A percentile compares a stretch with the other conserved stretches of the same genome.
phyloP scores from a whole-genome alignment of 1,139 yeast species.

The Geotrichum aggregatum region DNA sequence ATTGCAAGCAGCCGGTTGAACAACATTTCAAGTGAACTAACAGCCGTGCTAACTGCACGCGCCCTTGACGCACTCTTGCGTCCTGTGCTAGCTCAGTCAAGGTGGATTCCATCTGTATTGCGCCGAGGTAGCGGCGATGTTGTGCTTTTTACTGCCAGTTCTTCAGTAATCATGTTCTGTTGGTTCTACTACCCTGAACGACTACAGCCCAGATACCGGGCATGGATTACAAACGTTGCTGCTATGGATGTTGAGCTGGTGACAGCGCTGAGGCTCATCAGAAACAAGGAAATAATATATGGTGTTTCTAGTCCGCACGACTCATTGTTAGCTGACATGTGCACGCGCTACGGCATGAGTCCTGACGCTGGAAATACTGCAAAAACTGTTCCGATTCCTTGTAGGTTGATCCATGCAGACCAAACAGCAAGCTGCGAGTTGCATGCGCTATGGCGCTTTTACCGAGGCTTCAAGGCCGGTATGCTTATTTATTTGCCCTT shows the following conservation, averaged over 20 bases:
- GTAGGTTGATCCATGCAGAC: constrained; percentile 42
- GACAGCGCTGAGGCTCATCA: constrained; percentile 36
- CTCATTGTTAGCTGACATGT: constrained; percentile 25
- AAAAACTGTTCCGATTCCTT: constrained; percentile 39
- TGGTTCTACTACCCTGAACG: constrained; percentile 43
- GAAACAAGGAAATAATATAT: constrained; percentile 35
- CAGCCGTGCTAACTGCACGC: constrained; percentile 29
- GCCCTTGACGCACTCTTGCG: constrained; percentile 29
- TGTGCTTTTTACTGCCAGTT: constrained; percentile 28
- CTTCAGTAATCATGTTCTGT: constrained; percentile 40
- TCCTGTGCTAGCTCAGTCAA: constrained; percentile 13
- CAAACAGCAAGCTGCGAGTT: constrained; percentile 39
- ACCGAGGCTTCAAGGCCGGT: constrained; percentile 40
- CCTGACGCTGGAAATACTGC: constrained; percentile 34
- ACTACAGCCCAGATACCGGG: constrained; percentile 40
- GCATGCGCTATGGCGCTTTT: constrained; percentile 42
- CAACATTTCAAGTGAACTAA: constrained; percentile 27
- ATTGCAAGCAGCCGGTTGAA: constrained; percentile 23
- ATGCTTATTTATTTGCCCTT: constrained; percentile 33
- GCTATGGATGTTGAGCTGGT: constrained; percentile 42
- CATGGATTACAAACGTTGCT: constrained; percentile 46
- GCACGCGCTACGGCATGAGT: constrained; percentile 34
- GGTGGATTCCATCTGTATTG: not conserved
- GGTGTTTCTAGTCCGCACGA: constrained; percentile 26
- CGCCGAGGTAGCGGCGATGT: constrained; percentile 29